Conservation (phyloP, 2,329 filamentous ascomycete genomes). For the Sclerotinia spermophila region DNA sequence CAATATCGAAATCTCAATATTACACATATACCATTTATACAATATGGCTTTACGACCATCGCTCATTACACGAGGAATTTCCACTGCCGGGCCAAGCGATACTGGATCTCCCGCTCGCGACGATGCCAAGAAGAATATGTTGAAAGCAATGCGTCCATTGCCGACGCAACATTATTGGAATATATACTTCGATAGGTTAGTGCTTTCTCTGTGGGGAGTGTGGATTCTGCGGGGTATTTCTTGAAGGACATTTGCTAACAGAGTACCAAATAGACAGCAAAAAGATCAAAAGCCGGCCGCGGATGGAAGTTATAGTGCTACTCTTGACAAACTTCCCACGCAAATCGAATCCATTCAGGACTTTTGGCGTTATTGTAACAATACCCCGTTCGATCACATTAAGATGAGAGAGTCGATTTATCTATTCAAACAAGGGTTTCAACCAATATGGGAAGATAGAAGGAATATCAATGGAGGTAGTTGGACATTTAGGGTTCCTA, state of each 20-base stretch:
- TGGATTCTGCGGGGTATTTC: conserved; percentile 4
- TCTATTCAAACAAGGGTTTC: conserved; percentile 74
- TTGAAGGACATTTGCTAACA: neutral
- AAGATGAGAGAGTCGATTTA: conserved; percentile 75
- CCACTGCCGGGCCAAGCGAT: conserved; percentile 56
- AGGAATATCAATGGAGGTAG: conserved; percentile 82
- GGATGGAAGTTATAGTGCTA: conserved; percentile 35
- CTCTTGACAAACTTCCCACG: conserved; percentile 57
- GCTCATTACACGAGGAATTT: conserved; percentile 61
- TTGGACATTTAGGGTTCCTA: conserved; percentile 89
- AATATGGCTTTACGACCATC: conserved; percentile 54
- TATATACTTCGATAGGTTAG: conserved; percentile 63
- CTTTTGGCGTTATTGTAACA: conserved; percentile 81
- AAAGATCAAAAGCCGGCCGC: conserved; percentile 37
- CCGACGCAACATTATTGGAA: conserved; percentile 79
- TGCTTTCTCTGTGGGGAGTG: neutral
- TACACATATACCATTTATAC: conserved; percentile 4
- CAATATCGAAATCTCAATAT: neutral
- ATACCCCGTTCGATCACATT: conserved; percentile 71
- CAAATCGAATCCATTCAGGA: conserved; percentile 79
- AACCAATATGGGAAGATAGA: conserved; percentile 78
- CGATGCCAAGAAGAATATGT: conserved; percentile 78
- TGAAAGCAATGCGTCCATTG: conserved; percentile 68
- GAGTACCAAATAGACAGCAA: conserved; percentile 30
- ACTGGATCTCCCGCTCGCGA: conserved; percentile 70